Evolutionary conservation across 176 grass and related monocot species (phyloP), one percentile per base, ranked within the genome.

Genomic region (Phoenix dactylifera): DNA sequence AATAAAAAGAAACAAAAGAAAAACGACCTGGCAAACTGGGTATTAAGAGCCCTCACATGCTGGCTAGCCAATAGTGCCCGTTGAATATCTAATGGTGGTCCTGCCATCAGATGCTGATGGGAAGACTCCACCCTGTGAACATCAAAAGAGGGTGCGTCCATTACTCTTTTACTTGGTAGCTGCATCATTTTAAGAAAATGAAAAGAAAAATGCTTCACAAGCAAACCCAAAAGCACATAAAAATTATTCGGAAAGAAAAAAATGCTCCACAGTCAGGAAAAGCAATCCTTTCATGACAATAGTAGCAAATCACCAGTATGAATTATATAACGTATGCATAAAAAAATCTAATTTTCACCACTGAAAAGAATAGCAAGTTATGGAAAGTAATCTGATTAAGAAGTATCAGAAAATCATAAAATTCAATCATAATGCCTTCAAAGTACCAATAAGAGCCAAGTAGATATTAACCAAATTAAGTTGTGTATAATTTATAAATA

Each of bases 21-120:
- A 44, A 29, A 26, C 57, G 9, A 87, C 92, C 92, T 97, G 0
- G 81, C 92, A 79, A 97, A 97, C 68, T 97, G 87, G 54, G 29
- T 71, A 66, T 97, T 97, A 15, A 91, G 92, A 67, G 92, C 92
- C 57, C 74, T 87, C 28, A 96, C 91, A 2, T 96, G 83, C 69
- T 70, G 82, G 50, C 51, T 67, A 64, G 83, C 86, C 14, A 77
- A 68, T 54, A 86, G 74, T 2, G 87, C 87, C 65, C 81, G 75
- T 60, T 78, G 22, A 23, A 64, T 73, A 58, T 88, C 83, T 26
- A 91, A 67, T 64, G 62, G 39, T 19, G 78, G 52, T 67, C 75
- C 84, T 67, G 62, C 78, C 64, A 78, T 79, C 71, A 86, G 26
- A 76, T 81, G 77, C 30, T 87, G 90, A 80, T 91, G 81, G 77